Evolutionary conservation across 2,329 filamentous ascomycete genomes (phyloP).

Genomic region (Zasmidium cellare): DNA sequence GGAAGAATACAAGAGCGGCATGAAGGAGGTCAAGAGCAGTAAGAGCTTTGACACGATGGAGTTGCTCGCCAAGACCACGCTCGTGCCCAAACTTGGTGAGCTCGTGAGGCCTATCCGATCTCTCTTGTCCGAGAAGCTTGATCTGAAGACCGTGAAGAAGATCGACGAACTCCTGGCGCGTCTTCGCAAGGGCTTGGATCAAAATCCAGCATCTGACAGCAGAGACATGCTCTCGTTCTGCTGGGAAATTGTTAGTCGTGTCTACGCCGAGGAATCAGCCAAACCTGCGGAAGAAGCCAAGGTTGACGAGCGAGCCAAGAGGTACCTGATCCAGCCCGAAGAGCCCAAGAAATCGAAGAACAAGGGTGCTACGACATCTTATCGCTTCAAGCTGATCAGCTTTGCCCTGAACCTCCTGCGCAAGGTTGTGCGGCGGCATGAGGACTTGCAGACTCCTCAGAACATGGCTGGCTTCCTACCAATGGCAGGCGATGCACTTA

Average conservation of each 20-base stretch:
- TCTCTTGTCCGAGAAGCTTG: conserved; percentile 79
- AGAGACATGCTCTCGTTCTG: conserved; percentile 89
- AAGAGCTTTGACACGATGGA: conserved; percentile 99
- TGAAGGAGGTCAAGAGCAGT: conserved; percentile 97
- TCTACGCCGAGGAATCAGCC: conserved; percentile 56
- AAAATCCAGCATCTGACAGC: conserved; percentile 76
- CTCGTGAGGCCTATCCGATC: conserved; percentile 77
- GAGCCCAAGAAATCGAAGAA: conserved; percentile 75
- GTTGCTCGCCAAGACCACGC: conserved; percentile 79
- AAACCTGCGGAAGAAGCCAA: conserved; percentile 27
- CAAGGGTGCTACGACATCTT: conserved; percentile 70
- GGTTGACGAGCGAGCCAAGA: conserved; percentile 21
- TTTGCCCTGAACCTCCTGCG: conserved; percentile 88
- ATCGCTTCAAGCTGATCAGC: conserved; percentile 81
- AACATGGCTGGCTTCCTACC: conserved; percentile 87
- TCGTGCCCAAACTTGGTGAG: conserved; percentile 69
- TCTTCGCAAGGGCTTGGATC: conserved; percentile 77
- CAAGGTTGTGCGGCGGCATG: conserved; percentile 81
- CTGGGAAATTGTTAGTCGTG: conserved; percentile 88
- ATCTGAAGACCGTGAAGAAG: conserved; percentile 79
- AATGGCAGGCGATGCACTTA: conserved; percentile 81
- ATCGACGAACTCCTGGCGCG: conserved; percentile 85
- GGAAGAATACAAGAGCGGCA: conserved; percentile 89
- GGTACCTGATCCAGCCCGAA: conserved; percentile 74
- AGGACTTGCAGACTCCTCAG: conserved; percentile 71